Base-by-base conservation (phyloP, 768 basidiomycete genomes). In the Rhizopogon sp. region DNA sequence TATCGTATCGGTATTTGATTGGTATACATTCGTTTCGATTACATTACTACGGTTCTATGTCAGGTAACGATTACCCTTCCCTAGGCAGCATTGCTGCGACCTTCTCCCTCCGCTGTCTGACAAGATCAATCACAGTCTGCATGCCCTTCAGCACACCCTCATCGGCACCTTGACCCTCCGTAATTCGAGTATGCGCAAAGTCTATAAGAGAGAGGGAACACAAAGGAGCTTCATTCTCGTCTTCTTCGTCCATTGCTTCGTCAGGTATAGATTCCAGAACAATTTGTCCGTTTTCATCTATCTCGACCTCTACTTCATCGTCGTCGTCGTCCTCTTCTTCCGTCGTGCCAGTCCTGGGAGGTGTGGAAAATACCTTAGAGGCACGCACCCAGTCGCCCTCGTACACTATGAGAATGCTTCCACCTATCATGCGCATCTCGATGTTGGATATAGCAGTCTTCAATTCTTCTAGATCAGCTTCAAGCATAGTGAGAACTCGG, bases 141-240 rank as follows among this genome's bases (percentile, higher is more conserved):
- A 98, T 60, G 3, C 94, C 96, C 35, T 73, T 67, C 58, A 96
- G 67, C 16, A 95, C 83, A 0, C 96, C 88, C 39, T 79, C 70
- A 66, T 98, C 95, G 2, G 85, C 83, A 4, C 94, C 95, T 61
- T 82, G 62, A 0, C 88, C 91, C 0, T 83, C 79, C 6, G 70
- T 76, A 11, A 88, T 58, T 22, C 79, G 73, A 2, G 93, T 88
- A 68, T 98, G 96, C 6, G 94, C 95, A 67, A 99, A 98, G 73
- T 99, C 96, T 60, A 98, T 98, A 59, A 97, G 72, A 60, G 86
- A 87, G 56, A 97, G 76, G 13, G 77, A 74, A 58, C 80, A 87
- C 35, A 49, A 49, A n/a, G 46, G 62, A 50, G 50, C 65, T 57
- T n/a, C 58, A 13, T 37, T 5, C 9, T 50, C 41, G 3, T 65